Evolutionary conservation across 1,139 yeast genomes (phyloP), one percentile per base, ranked within the genome.

Genomic region (Schizosaccharomyces versatilis): DNA sequence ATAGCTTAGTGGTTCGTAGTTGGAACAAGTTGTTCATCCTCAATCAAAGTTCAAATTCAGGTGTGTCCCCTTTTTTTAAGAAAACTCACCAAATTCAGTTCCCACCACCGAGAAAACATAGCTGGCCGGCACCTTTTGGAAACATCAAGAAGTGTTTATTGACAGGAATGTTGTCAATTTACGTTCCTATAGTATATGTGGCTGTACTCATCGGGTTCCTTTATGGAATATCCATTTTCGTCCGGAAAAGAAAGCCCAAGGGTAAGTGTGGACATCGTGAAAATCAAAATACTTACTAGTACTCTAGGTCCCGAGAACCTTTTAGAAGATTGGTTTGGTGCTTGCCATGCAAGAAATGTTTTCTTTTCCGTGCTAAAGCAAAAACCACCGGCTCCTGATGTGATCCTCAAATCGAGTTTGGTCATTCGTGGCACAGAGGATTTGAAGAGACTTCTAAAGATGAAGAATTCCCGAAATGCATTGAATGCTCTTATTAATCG

Each of bases 361-460:
- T 44, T 44, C 2, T 44, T 44, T 12, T 14, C 7, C 9, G 38
- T 44, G 5, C 32, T 44, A 14, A 10, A 44, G 38, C 38, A 44
- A n/a, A 44, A 44, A 10, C 49, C 49, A 8, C 49, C 49, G 12
- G 49, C 32, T 36, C 14, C 36, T 3, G 49, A 44, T 7, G 32
- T 36, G 3, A 9, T 44, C 14, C n/a, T 44, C 14, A 44, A 44
- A 64, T 93, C 95, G 1, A 95, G 96, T 0, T 71, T 90, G 58
- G 71, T 82, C 59, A 74, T 81, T 63, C 73, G 88, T 67, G 86
- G 84, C 0, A 77, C 80, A n/a, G 90, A 82, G 66, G 81, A 81
- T 44, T 70, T 82, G 57, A 73, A 84, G 61, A 72, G 84, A 61
- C 69, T 81, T 61, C 70, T 81, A 67, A 76, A 79, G 63, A 70